Percentiles rank a stretch among this genome's conserved stretches.
Conservation (phyloP, 2,329 filamentous ascomycete species). For the Ceratocystis smalleyi region DNA sequence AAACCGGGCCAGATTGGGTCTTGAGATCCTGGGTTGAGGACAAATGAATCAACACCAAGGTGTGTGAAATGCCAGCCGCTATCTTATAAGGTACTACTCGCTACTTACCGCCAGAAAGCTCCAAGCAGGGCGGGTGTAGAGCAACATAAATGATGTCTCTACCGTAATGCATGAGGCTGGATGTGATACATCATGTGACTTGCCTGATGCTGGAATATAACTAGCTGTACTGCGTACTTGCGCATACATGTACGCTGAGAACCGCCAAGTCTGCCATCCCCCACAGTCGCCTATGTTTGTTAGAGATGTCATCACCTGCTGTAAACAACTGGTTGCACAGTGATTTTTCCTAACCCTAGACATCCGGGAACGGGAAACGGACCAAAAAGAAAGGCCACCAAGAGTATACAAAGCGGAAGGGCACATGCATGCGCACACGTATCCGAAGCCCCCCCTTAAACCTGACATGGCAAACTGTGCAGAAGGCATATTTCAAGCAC, state of each 20-base stretch:
- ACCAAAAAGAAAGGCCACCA: background rate
- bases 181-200: background rate
- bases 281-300: no score
- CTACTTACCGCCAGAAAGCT: background rate
- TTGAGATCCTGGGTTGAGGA: background rate
- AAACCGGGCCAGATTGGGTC: background rate
- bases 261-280: no score
- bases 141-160: background rate
- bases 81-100: no score
- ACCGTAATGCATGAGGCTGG: background rate
- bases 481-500: background rate
- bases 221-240: no score
- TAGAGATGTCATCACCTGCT: no score
- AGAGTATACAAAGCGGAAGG: background rate
- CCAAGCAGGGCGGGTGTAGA: background rate
- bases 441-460: background rate
- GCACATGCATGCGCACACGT: background rate
- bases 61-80: background rate
- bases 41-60: background rate
- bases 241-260: no score
- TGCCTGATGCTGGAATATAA: background rate
- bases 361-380: background rate
- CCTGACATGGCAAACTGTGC: background rate
- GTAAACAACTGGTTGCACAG: no score
- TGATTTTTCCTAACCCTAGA: background rate